These are phyloP conservation scores for Boletus fagicola DNA, from an alignment of 768 basidiomycete species.

Conservation along the genomic window DNA sequence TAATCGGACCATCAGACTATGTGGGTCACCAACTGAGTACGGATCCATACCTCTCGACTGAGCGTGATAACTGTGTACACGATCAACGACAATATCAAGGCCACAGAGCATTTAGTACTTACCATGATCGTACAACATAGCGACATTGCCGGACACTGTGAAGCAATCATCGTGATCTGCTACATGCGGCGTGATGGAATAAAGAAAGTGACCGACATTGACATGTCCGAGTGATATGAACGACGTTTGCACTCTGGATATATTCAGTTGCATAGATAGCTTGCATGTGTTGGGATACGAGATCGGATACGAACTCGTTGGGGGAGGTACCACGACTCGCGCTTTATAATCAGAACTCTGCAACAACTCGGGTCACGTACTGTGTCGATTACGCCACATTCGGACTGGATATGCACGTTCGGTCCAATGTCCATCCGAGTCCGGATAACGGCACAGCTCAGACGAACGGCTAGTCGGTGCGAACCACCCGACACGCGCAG, in stretches of 20 bases:
- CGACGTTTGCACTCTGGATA: neutral
- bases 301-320: neutral
- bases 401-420: too few relatives aligned
- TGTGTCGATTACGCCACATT: too few relatives aligned
- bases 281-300: neutral
- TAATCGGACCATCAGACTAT: neutral
- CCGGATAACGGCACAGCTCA: too few relatives aligned
- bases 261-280: neutral
- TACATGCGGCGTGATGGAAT: too few relatives aligned
- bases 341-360: too few relatives aligned
- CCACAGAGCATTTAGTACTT: neutral
- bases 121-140: slow-evolving; percentile 21
- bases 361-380: too few relatives aligned
- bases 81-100: neutral
- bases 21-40: neutral
- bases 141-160: slow-evolving; percentile 8
- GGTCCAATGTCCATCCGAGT: too few relatives aligned
- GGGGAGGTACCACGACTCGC: too few relatives aligned
- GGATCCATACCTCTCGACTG: neutral
- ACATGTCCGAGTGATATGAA: slow-evolving; percentile 5
- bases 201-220: slow-evolving; percentile 10
- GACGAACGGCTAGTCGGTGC: too few relatives aligned
- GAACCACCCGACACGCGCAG: too few relatives aligned
- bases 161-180: neutral
- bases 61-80: slow-evolving; percentile 13